Evolutionary conservation across 1,284 basidiomycete species (phyloP).

Genomic region (Fomitiporia mediterranea): DNA sequence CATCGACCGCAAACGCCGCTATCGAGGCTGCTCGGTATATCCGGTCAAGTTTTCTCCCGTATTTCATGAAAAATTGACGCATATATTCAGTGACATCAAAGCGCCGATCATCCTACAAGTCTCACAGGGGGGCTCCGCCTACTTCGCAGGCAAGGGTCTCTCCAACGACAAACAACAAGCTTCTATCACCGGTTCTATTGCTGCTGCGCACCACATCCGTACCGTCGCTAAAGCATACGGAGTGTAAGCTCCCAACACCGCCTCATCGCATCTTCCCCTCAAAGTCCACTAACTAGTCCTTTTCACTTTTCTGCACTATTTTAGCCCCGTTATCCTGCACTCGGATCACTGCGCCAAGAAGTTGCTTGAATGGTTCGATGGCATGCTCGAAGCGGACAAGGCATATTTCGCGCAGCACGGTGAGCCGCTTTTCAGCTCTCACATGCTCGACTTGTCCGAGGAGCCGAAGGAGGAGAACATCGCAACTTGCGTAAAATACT

Average conservation of each 20-base stretch:
- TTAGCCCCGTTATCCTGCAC: slow-evolving; percentile 94
- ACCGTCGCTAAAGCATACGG: slow-evolving; percentile 86
- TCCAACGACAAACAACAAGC: slow-evolving; percentile 95
- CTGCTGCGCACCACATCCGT: slow-evolving; percentile 92
- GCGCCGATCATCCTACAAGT: slow-evolving; percentile 97
- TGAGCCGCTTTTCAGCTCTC: slow-evolving; percentile 95
- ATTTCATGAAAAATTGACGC: slow-evolving; percentile 5
- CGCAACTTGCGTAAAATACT: slow-evolving; percentile 90
- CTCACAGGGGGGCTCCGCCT: slow-evolving; percentile 95
- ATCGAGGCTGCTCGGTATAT: slow-evolving; percentile 82
- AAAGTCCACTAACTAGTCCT: background rate
- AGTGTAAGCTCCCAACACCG: slow-evolving; percentile 52
- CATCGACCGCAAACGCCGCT: slow-evolving; percentile 81
- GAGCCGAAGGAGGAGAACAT: slow-evolving; percentile 99
- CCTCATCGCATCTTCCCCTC: background rate
- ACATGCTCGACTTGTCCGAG: slow-evolving; percentile 99
- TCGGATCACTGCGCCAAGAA: slow-evolving; percentile 99
- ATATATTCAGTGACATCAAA: slow-evolving; percentile 68
- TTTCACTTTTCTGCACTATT: background rate
- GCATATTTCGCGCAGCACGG: slow-evolving; percentile 88
- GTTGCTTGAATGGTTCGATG: slow-evolving; percentile 99
- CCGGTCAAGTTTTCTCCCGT: background rate
- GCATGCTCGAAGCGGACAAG: slow-evolving; percentile 97
- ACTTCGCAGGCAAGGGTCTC: slow-evolving; percentile 96
- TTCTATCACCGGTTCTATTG: slow-evolving; percentile 89